Evolutionary conservation across 2,329 filamentous ascomycete species (phyloP).

Genomic region (Hyphodiscus sp.): DNA sequence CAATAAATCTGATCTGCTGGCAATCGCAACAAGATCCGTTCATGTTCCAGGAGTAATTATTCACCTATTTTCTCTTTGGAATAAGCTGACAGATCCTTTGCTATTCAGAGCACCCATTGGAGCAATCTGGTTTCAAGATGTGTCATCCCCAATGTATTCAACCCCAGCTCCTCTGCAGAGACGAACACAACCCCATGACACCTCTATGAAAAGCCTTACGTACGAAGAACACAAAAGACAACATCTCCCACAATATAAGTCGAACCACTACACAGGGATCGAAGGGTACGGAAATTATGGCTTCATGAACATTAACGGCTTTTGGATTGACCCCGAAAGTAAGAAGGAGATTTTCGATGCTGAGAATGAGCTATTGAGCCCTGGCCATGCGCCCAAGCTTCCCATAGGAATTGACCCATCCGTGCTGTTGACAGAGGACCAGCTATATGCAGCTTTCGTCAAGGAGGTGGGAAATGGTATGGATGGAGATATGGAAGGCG

Average conservation of each 20-base stretch:
- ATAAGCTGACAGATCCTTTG: not conserved
- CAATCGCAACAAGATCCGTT: not conserved
- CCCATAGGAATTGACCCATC: constrained; percentile 2
- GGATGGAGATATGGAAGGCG: constrained; percentile 37
- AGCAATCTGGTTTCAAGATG: not conserved
- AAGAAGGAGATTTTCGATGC: constrained; percentile 16
- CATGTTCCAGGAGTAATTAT: not conserved
- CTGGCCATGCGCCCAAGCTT: not conserved
- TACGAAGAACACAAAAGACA: constrained; percentile 9
- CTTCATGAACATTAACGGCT: constrained; percentile 19
- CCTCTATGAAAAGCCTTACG: not conserved
- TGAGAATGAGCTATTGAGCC: constrained; percentile 4
- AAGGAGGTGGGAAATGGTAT: constrained; percentile 30
- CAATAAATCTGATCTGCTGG: not conserved
- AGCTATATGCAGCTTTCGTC: constrained; percentile 19
- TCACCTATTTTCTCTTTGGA: not conserved
- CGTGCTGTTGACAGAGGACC: constrained; percentile 13
- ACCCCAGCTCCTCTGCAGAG: not conserved
- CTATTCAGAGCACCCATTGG: not conserved
- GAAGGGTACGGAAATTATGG: constrained; percentile 23
- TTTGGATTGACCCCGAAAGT: constrained; percentile 28
- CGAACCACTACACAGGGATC: constrained; percentile 20
- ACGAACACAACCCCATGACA: not conserved
- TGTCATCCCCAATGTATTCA: not conserved
- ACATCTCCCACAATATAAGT: constrained; percentile 4